Base-by-base conservation (phyloP, 768 basidiomycete genomes). In the Tylopilus subfusipes region DNA sequence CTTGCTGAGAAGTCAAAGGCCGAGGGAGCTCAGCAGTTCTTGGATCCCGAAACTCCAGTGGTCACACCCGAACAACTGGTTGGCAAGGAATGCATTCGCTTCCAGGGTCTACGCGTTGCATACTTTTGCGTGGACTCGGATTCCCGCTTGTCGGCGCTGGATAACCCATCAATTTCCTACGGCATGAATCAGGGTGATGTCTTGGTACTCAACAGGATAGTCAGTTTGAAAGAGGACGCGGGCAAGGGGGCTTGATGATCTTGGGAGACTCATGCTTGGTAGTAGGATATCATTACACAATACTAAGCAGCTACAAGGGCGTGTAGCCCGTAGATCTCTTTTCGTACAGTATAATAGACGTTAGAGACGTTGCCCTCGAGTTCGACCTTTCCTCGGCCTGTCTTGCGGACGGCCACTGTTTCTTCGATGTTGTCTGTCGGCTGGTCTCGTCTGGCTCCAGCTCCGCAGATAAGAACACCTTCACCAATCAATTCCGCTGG, bases 401-500 rank as follows among this genome's bases (percentile, higher is more conserved):
- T 79, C 78, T 98, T 99, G 61, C 87, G 77, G 27, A 98, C 96
- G 0, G 93, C 88, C 5, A 98, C 94, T 4, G 85, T 81, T 50
- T 88, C 84, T 55, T 81, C 78, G 29, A 82, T 65, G 30, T 75
- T 63, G 50, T 82, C 79, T 31, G 76, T 67, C 27, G 72, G 67
- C 42, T 73, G 65, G 56, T 61, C 59, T 66, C 73, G 59, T 68
- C 73, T 81, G 18, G 78, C 83, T 31, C 77, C 82, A 9, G 78
- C 75, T 36, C 86, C 88, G 65, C 97, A 99, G 33, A 99, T 81
- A 27, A 99, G 78, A 10, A 96, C 89, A 75, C 97, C 97, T 73
- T 98, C 96, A 22, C 96, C 96, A n/a, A 94, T 86, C 52, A 98
- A 85, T 69, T 98, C 95, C 0, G 95, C 92, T 42, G 90, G 86